Percentiles rank a stretch among this genome's conserved stretches.
phyloP scores from a whole-genome alignment of 2,329 filamentous ascomycete species.

The Monosporascus sp. region DNA sequence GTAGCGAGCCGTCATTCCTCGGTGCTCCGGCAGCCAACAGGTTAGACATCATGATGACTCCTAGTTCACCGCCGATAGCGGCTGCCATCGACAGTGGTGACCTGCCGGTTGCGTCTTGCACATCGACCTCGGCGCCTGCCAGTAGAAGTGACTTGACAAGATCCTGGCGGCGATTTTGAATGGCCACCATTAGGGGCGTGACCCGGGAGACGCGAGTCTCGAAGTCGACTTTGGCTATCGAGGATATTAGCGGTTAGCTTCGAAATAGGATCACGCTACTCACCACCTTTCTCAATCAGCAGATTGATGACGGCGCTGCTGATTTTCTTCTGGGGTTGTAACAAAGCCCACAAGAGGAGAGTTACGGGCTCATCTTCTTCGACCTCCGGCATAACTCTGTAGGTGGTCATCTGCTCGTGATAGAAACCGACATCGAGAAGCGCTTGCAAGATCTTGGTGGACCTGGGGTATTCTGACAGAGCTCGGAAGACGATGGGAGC shows the following conservation, averaged over 20 bases:
- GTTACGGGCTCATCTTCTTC: constrained; percentile 51
- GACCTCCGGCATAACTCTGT: constrained; percentile 38
- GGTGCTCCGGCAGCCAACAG: constrained; percentile 52
- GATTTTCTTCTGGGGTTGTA: constrained; percentile 58
- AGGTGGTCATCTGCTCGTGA: constrained; percentile 47
- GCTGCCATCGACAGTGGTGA: constrained; percentile 59
- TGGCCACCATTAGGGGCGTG: constrained; percentile 56
- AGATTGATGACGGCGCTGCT: constrained; percentile 53
- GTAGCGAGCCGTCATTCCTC: constrained; percentile 60
- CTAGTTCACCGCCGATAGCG: constrained; percentile 46
- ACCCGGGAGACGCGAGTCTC: constrained; percentile 46
- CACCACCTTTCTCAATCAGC: constrained; percentile 43
- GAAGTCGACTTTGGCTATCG: constrained; percentile 50
- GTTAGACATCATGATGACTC: constrained; percentile 48
- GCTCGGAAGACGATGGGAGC: constrained; percentile 49
- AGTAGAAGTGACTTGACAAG: constrained; percentile 52
- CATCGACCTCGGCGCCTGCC: constrained; percentile 55
- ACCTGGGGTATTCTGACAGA: constrained; percentile 50
- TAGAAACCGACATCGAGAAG: constrained; percentile 55
- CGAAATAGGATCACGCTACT: constrained; percentile 2
- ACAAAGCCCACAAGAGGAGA: constrained; percentile 55
- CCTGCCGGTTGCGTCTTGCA: constrained; percentile 50
- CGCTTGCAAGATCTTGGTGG: constrained; percentile 43
- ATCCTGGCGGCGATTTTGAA: constrained; percentile 50
- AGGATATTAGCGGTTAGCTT: constrained; percentile 4